phyloP scores from a whole-genome alignment of 2,329 filamentous ascomycete genomes.

The Dothiorella sarmentorum region DNA sequence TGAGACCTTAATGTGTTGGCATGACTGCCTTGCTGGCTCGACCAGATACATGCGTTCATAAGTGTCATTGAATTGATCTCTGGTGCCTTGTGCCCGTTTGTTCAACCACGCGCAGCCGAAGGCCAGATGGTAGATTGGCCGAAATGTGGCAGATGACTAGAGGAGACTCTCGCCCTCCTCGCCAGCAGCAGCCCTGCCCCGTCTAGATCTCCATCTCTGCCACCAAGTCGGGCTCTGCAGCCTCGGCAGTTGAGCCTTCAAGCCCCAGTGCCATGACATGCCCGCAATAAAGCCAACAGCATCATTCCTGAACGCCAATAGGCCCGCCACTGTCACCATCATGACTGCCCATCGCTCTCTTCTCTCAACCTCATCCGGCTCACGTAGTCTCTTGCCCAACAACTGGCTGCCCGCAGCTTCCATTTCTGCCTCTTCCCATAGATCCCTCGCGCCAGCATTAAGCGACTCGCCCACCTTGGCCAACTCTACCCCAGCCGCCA shows the following conservation, averaged over 20 bases:
- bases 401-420: conserved; percentile 19
- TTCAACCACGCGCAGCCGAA: too few species aligned
- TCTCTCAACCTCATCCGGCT: conserved; percentile 64
- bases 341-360: conserved; percentile 81
- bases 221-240: neutral
- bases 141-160: too few species aligned
- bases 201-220: neutral
- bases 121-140: too few species aligned
- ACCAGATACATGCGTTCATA: neutral
- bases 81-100: too few species aligned
- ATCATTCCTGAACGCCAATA: conserved; percentile 86
- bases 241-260: conserved; percentile 32
- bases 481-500: conserved; percentile 84
- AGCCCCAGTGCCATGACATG: conserved; percentile 72
- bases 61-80: too few species aligned
- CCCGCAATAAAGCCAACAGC: conserved; percentile 82
- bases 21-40: neutral
- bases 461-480: conserved; percentile 80
- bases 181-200: neutral
- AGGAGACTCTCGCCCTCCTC: conserved; percentile 1
- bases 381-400: conserved; percentile 45
- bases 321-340: conserved; percentile 78
- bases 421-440: conserved; percentile 43
- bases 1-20: neutral
- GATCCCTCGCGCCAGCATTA: conserved; percentile 66